A percentile compares a stretch with the other conserved stretches of the same genome.
Conservation (phyloP, 139 green algal species). For the Chlamydomonas sp. region DNA sequence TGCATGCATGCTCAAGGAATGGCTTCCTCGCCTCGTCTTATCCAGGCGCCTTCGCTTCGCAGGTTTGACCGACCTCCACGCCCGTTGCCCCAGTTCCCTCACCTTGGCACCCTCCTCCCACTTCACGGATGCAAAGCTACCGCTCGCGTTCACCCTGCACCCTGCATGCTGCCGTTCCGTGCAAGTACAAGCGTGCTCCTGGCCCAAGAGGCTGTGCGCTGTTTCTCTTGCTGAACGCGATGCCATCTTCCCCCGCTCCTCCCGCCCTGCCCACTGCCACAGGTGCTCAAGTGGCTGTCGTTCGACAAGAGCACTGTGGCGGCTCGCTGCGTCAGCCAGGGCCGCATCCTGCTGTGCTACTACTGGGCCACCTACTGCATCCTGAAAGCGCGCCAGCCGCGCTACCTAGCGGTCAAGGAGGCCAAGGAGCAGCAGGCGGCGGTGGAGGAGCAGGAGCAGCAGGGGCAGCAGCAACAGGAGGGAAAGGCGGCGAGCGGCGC, state of each 20-base stretch:
- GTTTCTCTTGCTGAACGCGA: too few relatives aligned
- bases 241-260: too few relatives aligned
- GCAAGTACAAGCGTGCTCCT: too few relatives aligned
- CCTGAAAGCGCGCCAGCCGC: conserved; percentile 63
- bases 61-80: too few relatives aligned
- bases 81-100: too few relatives aligned
- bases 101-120: too few relatives aligned
- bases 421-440: not conserved
- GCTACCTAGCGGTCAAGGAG: conserved; percentile 56
- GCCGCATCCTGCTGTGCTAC: conserved; percentile 72
- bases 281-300: conserved; percentile 39
- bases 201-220: not conserved
- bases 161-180: too few relatives aligned
- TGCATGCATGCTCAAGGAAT: too few relatives aligned
- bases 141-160: too few relatives aligned
- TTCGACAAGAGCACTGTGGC: conserved; percentile 30
- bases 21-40: too few relatives aligned
- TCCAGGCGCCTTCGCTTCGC: too few relatives aligned
- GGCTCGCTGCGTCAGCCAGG: conserved; percentile 46
- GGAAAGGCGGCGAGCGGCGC: not conserved
- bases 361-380: conserved; percentile 81
- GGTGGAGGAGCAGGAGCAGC: not conserved
- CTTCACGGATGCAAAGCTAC: too few relatives aligned
- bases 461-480: not conserved
- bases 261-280: not conserved